phyloP scores from a whole-genome alignment of 345 rosid genomes.

The Fremontodendron californicum region DNA sequence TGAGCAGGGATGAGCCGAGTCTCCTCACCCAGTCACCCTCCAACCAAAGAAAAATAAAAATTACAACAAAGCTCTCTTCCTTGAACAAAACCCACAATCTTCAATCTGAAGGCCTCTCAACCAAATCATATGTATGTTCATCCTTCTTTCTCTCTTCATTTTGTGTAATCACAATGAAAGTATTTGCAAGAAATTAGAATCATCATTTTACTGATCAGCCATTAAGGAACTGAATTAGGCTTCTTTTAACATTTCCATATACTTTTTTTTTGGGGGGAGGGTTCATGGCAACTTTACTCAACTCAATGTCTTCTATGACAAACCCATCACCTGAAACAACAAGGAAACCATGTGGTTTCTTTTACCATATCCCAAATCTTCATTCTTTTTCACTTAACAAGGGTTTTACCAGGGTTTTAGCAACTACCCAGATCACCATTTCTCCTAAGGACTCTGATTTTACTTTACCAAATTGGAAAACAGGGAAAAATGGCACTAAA shows the following conservation, averaged over 20 bases:
- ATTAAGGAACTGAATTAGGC: background rate
- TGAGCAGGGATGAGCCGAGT: background rate
- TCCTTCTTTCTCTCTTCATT: background rate
- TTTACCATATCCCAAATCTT: conserved; percentile 40
- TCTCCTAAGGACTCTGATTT: conserved; percentile 59
- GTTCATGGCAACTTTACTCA: conserved; percentile 48
- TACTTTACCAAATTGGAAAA: conserved; percentile 55
- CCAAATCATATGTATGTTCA: conserved; percentile 9
- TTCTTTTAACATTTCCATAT: background rate
- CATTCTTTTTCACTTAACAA: conserved; percentile 49
- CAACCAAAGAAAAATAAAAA: background rate
- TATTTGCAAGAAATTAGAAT: too few species aligned
- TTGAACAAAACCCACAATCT: background rate
- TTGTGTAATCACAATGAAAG: background rate
- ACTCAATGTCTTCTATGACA: conserved; percentile 45
- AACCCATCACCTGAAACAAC: conserved; percentile 41
- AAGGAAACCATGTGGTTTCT: conserved; percentile 39
- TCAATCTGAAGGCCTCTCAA: background rate
- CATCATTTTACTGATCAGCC: too few species aligned
- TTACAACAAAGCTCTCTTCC: background rate
- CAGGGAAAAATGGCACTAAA: conserved; percentile 35
- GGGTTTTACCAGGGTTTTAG: conserved; percentile 50
- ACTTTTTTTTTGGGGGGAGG: background rate
- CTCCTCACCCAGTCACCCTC: background rate
- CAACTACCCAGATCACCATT: conserved; percentile 55